Conservation (phyloP, 2,329 filamentous ascomycete genomes). For the Tolypocladium inflatum region DNA sequence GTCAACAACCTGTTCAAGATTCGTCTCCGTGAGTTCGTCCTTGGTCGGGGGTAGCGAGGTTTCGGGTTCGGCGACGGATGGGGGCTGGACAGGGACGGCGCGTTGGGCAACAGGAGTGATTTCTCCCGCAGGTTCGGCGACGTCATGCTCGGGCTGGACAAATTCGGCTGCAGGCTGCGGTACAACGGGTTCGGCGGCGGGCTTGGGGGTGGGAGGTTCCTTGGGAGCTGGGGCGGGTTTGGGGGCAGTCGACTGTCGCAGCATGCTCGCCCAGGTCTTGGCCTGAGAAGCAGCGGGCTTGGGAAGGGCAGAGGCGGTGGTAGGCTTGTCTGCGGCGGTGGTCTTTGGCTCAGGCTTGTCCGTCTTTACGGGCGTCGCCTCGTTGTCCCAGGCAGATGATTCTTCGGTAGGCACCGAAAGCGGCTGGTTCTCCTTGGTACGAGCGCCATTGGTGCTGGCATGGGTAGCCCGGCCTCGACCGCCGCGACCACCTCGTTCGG, state of each 20-base stretch:
- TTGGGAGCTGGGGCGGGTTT: slow-evolving; percentile 36
- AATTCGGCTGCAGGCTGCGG: slow-evolving; percentile 27
- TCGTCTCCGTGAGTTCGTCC: slow-evolving; percentile 81
- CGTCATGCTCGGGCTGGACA: slow-evolving; percentile 23
- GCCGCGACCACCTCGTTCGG: slow-evolving; percentile 52
- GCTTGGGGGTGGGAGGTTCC: slow-evolving; percentile 25
- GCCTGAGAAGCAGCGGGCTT: slow-evolving; percentile 28
- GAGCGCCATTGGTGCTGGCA: slow-evolving; percentile 50
- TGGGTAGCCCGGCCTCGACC: slow-evolving; percentile 55
- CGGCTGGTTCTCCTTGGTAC: slow-evolving; percentile 43
- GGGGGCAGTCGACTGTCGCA: slow-evolving; percentile 47
- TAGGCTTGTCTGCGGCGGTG: slow-evolving; percentile 19
- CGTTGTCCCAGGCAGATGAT: slow-evolving; percentile 42
- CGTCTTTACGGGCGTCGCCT: slow-evolving; percentile 19
- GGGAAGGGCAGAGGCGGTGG: slow-evolving; percentile 23
- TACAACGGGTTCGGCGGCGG: slow-evolving; percentile 21
- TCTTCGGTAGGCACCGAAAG: slow-evolving; percentile 63
- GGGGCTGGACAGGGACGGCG: slow-evolving; percentile 12
- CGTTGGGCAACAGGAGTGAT: slow-evolving; percentile 22
- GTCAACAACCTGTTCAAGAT: slow-evolving; percentile 85
- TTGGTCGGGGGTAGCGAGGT: slow-evolving; percentile 58
- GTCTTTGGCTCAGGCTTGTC: slow-evolving; percentile 24
- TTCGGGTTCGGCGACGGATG: slow-evolving; percentile 35
- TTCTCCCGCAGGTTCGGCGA: slow-evolving; percentile 23
- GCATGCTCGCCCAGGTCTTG: slow-evolving; percentile 70